phyloP scores from a whole-genome alignment of 257 asterid genomes.

The Marsdenia floribunda region DNA sequence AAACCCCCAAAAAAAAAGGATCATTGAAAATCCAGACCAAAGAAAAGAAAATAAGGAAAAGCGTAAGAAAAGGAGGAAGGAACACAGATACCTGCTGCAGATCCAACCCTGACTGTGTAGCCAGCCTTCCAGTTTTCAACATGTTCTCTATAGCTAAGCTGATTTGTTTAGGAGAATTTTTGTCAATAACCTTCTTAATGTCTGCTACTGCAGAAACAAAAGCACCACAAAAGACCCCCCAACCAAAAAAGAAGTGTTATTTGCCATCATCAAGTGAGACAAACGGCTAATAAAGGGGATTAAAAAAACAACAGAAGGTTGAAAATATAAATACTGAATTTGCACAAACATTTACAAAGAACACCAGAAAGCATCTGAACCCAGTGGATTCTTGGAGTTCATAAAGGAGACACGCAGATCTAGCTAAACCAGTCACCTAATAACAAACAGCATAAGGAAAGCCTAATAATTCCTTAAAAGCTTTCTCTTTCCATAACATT shows the following conservation, averaged over 20 bases:
- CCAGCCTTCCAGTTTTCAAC: constrained; percentile 81
- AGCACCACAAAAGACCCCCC: constrained; percentile 8
- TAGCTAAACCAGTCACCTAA: background rate
- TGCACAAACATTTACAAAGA: too few species aligned
- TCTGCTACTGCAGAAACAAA: constrained; percentile 55
- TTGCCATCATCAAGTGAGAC: background rate
- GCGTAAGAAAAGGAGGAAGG: background rate
- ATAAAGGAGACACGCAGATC: background rate
- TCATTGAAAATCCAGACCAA: background rate
- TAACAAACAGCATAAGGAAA: background rate
- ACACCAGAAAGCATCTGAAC: background rate
- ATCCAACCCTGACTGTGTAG: constrained; percentile 76
- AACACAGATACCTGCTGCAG: constrained; percentile 74
- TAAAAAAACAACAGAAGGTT: background rate
- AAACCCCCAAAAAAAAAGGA: too few species aligned
- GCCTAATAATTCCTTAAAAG: background rate
- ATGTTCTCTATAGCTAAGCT: constrained; percentile 68
- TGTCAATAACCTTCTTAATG: constrained; percentile 57
- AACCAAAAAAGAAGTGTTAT: background rate
- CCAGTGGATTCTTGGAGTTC: background rate
- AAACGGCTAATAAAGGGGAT: background rate
- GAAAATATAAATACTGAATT: background rate
- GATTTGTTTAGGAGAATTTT: constrained; percentile 53
- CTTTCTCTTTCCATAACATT: background rate
- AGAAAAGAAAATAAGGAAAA: background rate